phyloP scores from a whole-genome alignment of 495 filamentous ascomycete species.

The Talaromyces stipitatus region DNA sequence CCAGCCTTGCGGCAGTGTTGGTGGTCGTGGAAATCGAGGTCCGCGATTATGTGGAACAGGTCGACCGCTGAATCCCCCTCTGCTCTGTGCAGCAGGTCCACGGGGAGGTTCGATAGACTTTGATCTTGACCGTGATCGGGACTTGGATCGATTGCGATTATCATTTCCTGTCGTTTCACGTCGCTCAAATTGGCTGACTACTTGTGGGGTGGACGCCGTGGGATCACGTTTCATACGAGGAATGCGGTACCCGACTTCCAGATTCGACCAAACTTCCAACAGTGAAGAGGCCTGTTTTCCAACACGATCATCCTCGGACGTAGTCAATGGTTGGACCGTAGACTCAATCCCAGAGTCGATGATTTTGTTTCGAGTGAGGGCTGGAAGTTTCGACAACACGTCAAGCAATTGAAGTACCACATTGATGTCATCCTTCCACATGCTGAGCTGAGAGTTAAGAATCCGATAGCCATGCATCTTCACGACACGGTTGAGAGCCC shows the following conservation, averaged over 20 bases:
- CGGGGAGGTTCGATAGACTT: constrained; percentile 44
- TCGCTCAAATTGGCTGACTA: constrained; percentile 57
- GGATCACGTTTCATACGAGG: constrained; percentile 69
- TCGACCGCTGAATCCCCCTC: constrained; percentile 56
- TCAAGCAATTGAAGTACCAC: constrained; percentile 83
- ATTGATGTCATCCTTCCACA: constrained; percentile 82
- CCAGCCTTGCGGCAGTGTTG: constrained; percentile 70
- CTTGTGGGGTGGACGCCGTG: constrained; percentile 33
- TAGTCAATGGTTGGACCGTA: constrained; percentile 62
- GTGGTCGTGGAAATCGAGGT: constrained; percentile 48
- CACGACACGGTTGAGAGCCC: constrained; percentile 79
- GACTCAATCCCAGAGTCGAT: constrained; percentile 91
- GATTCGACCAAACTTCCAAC: constrained; percentile 77
- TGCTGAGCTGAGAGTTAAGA: constrained; percentile 72
- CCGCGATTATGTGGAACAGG: constrained; percentile 50
- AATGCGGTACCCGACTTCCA: constrained; percentile 92
- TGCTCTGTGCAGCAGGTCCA: constrained; percentile 44
- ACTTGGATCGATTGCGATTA: constrained; percentile 48
- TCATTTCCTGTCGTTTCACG: constrained; percentile 55
- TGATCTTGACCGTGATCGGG: constrained; percentile 46
- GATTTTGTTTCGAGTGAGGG: constrained; percentile 94
- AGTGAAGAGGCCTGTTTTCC: constrained; percentile 60
- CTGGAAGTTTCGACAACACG: constrained; percentile 81
- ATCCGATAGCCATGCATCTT: constrained; percentile 97
- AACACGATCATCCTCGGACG: constrained; percentile 66